Evolutionary conservation across 345 rosid genomes (phyloP), one percentile per base, ranked within the genome.

Genomic region (Microthlaspi erraticum): DNA sequence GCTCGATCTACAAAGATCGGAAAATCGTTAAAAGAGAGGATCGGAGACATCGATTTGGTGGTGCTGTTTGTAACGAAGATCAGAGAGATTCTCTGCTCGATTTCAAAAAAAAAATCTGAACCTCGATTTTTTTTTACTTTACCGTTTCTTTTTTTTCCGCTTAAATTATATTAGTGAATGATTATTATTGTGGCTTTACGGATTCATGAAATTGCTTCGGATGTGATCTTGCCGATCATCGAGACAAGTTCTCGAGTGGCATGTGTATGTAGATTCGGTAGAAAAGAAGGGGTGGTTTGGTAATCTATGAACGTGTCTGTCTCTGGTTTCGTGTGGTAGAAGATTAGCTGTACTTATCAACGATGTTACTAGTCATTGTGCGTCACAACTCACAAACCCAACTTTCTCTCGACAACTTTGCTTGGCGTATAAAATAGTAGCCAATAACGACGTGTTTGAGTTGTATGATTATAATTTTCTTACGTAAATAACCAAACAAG

Each of bases 151-250:
- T 29, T 16, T 12, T 44, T 13, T n/a, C n/a, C 23, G 39, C 7
- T 14, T 66, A 17, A 74, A 52, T 60, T 74, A 74, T 51, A 46
- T 75, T 75, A 75, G 73, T 62, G 64, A 52, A 75, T 46, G 60
- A 56, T 73, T 67, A 74, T 41, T 50, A 66, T 66, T 73, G 77
- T 74, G 48, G 32, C 31, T 20, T 59, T 59, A 74, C 56, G 26
- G 34, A 59, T 68, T 68, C 73, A 53, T 52, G 68, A 60, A 59
- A 44, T 68, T 60, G 77, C 73, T 23, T 74, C 19, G 56, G 60
- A 41, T 49, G 62, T 46, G 48, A 20, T 52, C 34, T 62, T 32
- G 61, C 44, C 19, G 72, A 66, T 37, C 39, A 63, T 64, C 64
- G 33, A 51, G 23, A 20, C 32, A 26, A 12, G 13, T 29, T 36